These are phyloP conservation scores for Rubia occidens DNA, from an alignment of 305 asterid genomes.

Conservation along the genomic window DNA sequence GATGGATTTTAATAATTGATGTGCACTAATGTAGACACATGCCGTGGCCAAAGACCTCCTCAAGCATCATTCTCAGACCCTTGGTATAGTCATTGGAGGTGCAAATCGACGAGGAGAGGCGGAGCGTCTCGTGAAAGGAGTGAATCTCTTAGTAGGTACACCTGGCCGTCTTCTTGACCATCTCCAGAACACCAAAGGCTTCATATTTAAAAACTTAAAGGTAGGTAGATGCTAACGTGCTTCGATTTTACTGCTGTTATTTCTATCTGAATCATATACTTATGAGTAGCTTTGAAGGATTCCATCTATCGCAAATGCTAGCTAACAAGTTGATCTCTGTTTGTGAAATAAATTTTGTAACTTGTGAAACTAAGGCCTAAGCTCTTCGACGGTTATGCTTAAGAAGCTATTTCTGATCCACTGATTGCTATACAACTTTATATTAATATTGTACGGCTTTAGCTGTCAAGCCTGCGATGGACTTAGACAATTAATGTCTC, in stretches of 20 bases:
- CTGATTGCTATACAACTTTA: not conserved
- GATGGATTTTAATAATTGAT: not conserved
- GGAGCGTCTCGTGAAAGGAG: conserved; percentile 72
- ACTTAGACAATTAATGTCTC: not conserved
- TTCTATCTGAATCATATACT: not conserved
- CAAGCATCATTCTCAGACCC: conserved; percentile 84
- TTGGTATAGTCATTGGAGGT: conserved; percentile 81
- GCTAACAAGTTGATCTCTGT: not conserved
- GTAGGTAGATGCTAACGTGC: conserved; percentile 23
- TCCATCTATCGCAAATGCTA: not conserved
- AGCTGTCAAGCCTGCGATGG: not conserved
- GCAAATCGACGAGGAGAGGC: conserved; percentile 70
- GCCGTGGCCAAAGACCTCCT: conserved; percentile 76
- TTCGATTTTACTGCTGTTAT: not conserved
- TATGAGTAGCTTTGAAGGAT: not conserved
- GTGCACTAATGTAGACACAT: conserved; percentile 49
- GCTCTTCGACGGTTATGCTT: not conserved
- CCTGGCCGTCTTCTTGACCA: conserved; percentile 99
- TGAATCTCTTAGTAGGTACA: conserved; percentile 66
- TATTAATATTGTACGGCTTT: not conserved
- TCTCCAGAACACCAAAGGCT: conserved; percentile 79
- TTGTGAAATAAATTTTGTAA: not conserved
- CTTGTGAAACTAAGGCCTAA: not conserved
- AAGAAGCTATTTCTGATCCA: not conserved
- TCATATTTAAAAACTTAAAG: conserved; percentile 70